Conservation (phyloP, 208 protist species). For the Wallacemonas sp. region DNA sequence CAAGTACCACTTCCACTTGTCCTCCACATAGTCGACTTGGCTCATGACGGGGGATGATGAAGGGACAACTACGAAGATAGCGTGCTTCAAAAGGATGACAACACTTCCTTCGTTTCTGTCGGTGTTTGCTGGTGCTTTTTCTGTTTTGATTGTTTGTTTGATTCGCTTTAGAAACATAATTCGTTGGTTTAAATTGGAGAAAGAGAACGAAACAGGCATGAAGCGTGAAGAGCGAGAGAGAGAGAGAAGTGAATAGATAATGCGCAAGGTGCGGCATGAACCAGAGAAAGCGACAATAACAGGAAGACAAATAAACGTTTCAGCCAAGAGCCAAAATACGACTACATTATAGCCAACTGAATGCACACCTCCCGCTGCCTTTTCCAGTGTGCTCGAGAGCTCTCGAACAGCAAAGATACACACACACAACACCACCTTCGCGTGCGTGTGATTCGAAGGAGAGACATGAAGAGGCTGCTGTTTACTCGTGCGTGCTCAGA, state of each 20-base stretch:
- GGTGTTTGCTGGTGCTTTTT: not conserved
- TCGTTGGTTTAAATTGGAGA: not conserved
- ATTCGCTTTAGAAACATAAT: too few species aligned
- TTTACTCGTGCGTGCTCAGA: too few species aligned
- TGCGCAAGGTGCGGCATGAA: too few species aligned
- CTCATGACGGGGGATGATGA: conserved; percentile 22
- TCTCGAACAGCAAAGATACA: too few species aligned
- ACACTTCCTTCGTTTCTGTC: conserved; percentile 6
- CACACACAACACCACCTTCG: too few species aligned
- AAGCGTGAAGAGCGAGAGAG: not conserved
- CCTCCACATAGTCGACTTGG: conserved; percentile 36
- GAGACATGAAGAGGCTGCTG: too few species aligned
- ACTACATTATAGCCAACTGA: too few species aligned
- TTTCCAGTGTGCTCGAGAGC: too few species aligned
- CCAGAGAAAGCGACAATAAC: too few species aligned
- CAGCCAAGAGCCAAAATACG: too few species aligned
- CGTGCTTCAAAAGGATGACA: conserved; percentile 7
- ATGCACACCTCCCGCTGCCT: too few species aligned
- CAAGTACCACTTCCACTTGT: conserved; percentile 42
- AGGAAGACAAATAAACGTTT: not conserved
- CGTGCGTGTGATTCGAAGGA: too few species aligned
- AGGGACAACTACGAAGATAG: conserved; percentile 3
- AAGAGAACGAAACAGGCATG: not conserved
- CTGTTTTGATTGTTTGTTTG: not conserved
- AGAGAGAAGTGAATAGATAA: not conserved